Evolutionary conservation across 805 yeast genomes (phyloP).

Genomic region (Myxozyma geophila): DNA sequence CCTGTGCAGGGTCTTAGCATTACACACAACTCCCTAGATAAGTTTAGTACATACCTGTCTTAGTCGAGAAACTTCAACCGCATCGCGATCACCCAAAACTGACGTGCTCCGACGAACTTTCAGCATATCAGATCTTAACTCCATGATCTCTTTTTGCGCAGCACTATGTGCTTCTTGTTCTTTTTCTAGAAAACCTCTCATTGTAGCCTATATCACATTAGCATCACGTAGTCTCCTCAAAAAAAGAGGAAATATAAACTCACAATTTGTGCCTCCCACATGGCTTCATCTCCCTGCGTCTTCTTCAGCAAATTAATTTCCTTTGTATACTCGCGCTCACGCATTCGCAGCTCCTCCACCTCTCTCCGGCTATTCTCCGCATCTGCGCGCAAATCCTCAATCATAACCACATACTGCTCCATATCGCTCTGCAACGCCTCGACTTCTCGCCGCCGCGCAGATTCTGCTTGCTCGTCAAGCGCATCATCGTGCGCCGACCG

Average conservation of each 20-base stretch:
- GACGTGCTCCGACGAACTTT: constrained; percentile 28
- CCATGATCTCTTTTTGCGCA: constrained; percentile 29
- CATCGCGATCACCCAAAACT: constrained; percentile 24
- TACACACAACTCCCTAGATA: not conserved
- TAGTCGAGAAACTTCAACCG: constrained; percentile 17
- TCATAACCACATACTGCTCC: constrained; percentile 15
- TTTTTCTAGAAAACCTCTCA: constrained; percentile 22
- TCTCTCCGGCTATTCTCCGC: constrained; percentile 10
- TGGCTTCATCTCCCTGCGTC: constrained; percentile 7
- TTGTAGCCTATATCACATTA: constrained; percentile 4
- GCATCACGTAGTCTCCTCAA: not conserved
- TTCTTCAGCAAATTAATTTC: constrained; percentile 16
- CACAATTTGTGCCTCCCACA: constrained; percentile 28
- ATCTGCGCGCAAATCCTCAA: constrained; percentile 25
- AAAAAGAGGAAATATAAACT: constrained; percentile 1
- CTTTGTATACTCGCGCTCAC: constrained; percentile 15
- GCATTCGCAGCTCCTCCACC: constrained; percentile 9
- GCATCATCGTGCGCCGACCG: not conserved
- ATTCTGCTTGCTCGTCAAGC: constrained; percentile 5
- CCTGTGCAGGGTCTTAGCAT: not conserved
- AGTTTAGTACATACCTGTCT: constrained; percentile 12
- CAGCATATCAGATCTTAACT: constrained; percentile 23
- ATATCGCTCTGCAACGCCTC: constrained; percentile 24
- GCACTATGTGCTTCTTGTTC: constrained; percentile 28
- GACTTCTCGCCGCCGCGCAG: constrained; percentile 14